Conservation (phyloP, 2,329 filamentous ascomycete species). For the Penicillium sp. region DNA sequence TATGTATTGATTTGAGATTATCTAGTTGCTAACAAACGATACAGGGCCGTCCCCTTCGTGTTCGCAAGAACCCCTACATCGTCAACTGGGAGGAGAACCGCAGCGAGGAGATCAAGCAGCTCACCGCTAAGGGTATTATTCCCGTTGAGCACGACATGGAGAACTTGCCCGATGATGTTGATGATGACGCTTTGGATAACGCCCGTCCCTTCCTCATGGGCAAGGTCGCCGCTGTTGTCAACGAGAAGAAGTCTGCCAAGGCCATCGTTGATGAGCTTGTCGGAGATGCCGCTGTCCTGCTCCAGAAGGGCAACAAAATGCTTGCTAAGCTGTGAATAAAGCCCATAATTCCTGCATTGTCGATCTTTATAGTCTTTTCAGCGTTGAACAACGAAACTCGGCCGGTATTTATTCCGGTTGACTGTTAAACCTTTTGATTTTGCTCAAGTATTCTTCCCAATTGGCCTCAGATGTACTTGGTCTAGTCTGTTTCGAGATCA, state of each 20-base stretch:
- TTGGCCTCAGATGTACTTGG: too few relatives aligned
- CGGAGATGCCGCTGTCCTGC: slow-evolving; percentile 68
- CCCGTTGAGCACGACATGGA: slow-evolving; percentile 95
- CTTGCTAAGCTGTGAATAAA: slow-evolving; percentile 66
- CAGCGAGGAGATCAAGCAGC: slow-evolving; percentile 82
- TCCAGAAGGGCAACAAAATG: slow-evolving; percentile 66
- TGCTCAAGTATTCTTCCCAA: neutral
- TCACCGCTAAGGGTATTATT: slow-evolving; percentile 84
- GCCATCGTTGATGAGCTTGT: slow-evolving; percentile 94
- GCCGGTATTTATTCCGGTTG: neutral
- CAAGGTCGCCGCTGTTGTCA: slow-evolving; percentile 90
- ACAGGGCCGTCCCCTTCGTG: slow-evolving; percentile 80
- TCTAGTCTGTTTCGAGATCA: too few relatives aligned
- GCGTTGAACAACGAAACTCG: slow-evolving; percentile 8
- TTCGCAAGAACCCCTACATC: slow-evolving; percentile 92
- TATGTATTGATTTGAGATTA: too few relatives aligned
- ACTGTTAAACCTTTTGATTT: neutral
- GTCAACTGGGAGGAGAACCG: slow-evolving; percentile 95
- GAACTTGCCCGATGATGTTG: slow-evolving; percentile 67
- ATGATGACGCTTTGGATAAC: slow-evolving; percentile 88
- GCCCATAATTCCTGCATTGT: neutral
- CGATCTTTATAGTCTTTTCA: slow-evolving; percentile 7
- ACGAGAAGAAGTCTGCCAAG: slow-evolving; percentile 88
- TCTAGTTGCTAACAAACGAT: slow-evolving; percentile 16
- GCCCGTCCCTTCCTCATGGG: slow-evolving; percentile 93